These are phyloP conservation scores for Thalassiosira hispida DNA, from an alignment of 352 stramenopile species.

Conservation along the genomic window DNA sequence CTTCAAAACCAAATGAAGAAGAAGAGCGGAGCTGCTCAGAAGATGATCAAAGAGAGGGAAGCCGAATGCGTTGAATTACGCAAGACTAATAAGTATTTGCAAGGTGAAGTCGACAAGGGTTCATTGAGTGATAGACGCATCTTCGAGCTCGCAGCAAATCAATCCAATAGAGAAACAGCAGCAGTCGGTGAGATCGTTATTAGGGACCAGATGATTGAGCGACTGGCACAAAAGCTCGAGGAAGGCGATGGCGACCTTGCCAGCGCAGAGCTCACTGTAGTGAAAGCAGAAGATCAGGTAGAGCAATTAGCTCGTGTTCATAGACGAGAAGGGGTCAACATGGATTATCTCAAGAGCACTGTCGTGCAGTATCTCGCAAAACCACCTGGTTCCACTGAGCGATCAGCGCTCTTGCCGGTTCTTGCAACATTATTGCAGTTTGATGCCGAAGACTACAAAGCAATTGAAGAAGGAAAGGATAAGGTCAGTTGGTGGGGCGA, in stretches of 20 bases:
- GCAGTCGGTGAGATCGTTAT: slow-evolving; percentile 77
- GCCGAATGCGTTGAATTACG: slow-evolving; percentile 72
- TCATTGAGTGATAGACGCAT: slow-evolving; percentile 82
- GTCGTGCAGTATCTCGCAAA: slow-evolving; percentile 85
- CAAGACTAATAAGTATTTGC: slow-evolving; percentile 77
- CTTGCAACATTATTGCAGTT: slow-evolving; percentile 85
- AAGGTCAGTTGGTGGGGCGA: slow-evolving; percentile 82
- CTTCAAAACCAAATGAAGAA: slow-evolving; percentile 80
- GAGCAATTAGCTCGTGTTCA: slow-evolving; percentile 76
- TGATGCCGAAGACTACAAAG: slow-evolving; percentile 82
- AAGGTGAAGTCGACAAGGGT: slow-evolving; percentile 83
- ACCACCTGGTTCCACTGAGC: slow-evolving; percentile 80
- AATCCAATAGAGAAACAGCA: slow-evolving; percentile 81
- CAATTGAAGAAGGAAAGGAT: slow-evolving; percentile 83
- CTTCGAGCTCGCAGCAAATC: slow-evolving; percentile 83
- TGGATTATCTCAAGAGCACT: slow-evolving; percentile 87
- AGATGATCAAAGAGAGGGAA: slow-evolving; percentile 79
- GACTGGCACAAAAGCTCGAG: slow-evolving; percentile 70
- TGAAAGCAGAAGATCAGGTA: slow-evolving; percentile 75
- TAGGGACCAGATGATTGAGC: slow-evolving; percentile 75
- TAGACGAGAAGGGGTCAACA: slow-evolving; percentile 82
- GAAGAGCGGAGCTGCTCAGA: slow-evolving; percentile 82
- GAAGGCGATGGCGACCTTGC: slow-evolving; percentile 76
- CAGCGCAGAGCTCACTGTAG: slow-evolving; percentile 66
- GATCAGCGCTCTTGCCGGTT: slow-evolving; percentile 78